These are phyloP conservation scores for Nemania bipapillata DNA, from an alignment of 2,329 filamentous ascomycete genomes.

Conservation along the genomic window DNA sequence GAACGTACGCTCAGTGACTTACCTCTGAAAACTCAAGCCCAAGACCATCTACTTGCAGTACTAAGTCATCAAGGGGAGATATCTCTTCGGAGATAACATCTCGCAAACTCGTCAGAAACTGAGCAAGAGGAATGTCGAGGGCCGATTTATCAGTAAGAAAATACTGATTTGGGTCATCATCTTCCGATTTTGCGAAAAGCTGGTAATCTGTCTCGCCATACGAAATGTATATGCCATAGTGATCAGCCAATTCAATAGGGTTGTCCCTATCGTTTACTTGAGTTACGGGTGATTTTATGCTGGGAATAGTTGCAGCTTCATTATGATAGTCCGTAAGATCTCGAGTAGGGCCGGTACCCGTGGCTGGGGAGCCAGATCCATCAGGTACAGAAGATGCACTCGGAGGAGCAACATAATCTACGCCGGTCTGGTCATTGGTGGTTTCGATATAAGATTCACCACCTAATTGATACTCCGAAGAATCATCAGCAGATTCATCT, in stretches of 20 bases:
- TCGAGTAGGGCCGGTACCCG: conserved; percentile 4
- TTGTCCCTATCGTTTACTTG: conserved; percentile 34
- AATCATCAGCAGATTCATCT: conserved; percentile 24
- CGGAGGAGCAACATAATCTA: conserved; percentile 29
- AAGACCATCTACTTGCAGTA: conserved; percentile 51
- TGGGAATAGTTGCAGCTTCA: neutral
- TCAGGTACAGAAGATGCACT: conserved; percentile 15
- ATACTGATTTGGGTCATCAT: conserved; percentile 51
- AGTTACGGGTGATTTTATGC: neutral
- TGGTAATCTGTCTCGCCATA: conserved; percentile 51
- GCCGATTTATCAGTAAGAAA: conserved; percentile 49
- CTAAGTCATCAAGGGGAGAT: conserved; percentile 51
- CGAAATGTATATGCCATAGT: conserved; percentile 48
- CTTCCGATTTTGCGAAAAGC: conserved; percentile 50
- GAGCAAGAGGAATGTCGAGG: conserved; percentile 43
- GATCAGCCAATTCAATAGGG: conserved; percentile 42
- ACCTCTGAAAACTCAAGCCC: conserved; percentile 52
- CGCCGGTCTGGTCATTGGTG: conserved; percentile 39
- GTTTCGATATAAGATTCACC: conserved; percentile 38
- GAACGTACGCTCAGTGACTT: conserved; percentile 23
- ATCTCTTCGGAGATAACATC: conserved; percentile 50
- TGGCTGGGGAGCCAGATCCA: conserved; percentile 18
- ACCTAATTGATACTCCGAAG: conserved; percentile 41
- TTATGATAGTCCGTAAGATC: conserved; percentile 1
- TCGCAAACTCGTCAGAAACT: conserved; percentile 49